phyloP scores from a whole-genome alignment of 331 rosid genomes.

The Stylosanthes scabra region DNA sequence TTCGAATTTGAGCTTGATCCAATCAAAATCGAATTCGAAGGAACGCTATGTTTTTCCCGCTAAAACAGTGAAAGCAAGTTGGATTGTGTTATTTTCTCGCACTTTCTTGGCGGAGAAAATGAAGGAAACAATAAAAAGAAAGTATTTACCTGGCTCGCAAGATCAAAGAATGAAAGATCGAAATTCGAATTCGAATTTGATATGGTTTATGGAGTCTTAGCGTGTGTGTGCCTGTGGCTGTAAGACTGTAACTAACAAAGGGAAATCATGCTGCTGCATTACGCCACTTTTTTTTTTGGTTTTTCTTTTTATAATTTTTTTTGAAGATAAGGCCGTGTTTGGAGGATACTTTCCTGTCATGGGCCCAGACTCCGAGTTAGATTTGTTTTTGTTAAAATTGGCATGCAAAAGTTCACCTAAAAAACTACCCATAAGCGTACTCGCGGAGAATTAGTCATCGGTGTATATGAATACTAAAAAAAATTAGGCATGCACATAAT shows the following conservation, averaged over 20 bases:
- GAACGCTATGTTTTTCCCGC: slow-evolving; percentile 37
- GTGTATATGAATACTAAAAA: no score
- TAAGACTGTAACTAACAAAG: slow-evolving; percentile 23
- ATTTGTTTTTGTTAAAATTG: background rate
- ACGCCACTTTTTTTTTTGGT: background rate
- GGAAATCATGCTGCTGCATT: slow-evolving; percentile 16
- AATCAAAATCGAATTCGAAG: slow-evolving; percentile 29
- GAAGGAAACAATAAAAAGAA: slow-evolving; percentile 9
- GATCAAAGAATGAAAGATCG: slow-evolving; percentile 39
- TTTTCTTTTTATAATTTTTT: background rate
- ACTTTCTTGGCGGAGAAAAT: slow-evolving; percentile 10
- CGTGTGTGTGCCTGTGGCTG: background rate
- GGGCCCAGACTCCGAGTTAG: slow-evolving; percentile 5
- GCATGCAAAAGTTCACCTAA: no score
- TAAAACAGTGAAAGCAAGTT: slow-evolving; percentile 15
- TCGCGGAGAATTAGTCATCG: no score
- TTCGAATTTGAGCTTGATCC: slow-evolving; percentile 15
- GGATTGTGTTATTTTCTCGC: slow-evolving; percentile 9
- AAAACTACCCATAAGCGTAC: no score
- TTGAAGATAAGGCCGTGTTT: slow-evolving; percentile 42
- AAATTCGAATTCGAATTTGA: slow-evolving; percentile 33
- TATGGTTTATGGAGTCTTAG: slow-evolving; percentile 16
- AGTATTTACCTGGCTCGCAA: slow-evolving; percentile 32
- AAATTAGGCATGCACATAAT: no score
- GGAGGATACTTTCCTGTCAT: slow-evolving; percentile 15